Evolutionary conservation across 768 basidiomycete genomes (phyloP).

Genomic region (Trametes elegans): DNA sequence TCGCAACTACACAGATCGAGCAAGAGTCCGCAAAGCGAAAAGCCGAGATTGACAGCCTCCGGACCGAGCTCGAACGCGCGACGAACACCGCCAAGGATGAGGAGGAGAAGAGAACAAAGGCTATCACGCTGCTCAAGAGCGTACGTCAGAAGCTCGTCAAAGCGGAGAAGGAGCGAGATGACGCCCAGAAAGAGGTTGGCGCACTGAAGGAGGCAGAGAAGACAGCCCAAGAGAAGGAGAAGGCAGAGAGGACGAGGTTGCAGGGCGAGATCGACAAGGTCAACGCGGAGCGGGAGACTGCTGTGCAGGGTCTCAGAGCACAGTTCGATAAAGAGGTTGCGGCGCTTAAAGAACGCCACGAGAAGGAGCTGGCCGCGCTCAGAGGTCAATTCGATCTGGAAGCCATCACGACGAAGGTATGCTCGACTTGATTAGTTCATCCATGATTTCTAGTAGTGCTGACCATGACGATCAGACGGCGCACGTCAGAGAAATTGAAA

Average conservation of each 20-base stretch:
- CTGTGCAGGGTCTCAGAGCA: conserved; percentile 53
- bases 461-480: conserved; percentile 47
- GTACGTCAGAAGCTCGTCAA: conserved; percentile 97
- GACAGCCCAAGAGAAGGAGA: conserved; percentile 54
- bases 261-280: conserved; percentile 62
- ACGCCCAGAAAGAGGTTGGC: conserved; percentile 57
- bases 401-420: conserved; percentile 69
- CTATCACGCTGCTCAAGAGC: conserved; percentile 88
- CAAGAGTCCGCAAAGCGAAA: conserved; percentile 49
- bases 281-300: conserved; percentile 62
- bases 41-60: conserved; percentile 56
- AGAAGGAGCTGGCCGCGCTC: conserved; percentile 66
- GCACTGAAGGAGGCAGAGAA: conserved; percentile 52
- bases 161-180: conserved; percentile 91
- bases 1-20: conserved; percentile 45
- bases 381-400: conserved; percentile 79
- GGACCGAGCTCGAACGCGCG: conserved; percentile 58
- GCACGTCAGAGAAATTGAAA: conserved; percentile 64
- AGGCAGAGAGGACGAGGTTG: conserved; percentile 44
- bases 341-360: conserved; percentile 59
- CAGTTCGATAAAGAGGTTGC: conserved; percentile 75
- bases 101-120: conserved; percentile 96
- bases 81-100: conserved; percentile 80
- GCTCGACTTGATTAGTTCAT: conserved; percentile 10
- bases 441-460: not conserved